Percentiles rank a stretch among this genome's conserved stretches.
Conservation (phyloP, 352 stramenopile species). For the Pythium utonaiense region DNA sequence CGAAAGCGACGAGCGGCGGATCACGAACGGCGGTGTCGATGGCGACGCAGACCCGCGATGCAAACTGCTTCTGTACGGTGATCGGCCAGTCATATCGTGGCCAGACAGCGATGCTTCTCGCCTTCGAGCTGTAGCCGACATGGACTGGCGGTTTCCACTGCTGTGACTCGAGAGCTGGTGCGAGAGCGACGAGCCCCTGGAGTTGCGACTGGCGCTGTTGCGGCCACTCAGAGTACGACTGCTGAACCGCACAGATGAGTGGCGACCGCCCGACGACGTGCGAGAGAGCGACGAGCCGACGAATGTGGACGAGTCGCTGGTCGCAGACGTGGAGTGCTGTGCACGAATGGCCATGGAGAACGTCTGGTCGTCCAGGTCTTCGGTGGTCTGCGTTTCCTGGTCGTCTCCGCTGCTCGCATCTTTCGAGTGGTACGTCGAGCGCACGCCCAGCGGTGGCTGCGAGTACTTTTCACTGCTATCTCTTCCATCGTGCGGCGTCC, state of each 20-base stretch:
- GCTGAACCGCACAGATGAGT: constrained; percentile 24
- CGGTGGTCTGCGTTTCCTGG: constrained; percentile 1
- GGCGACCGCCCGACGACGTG: constrained; percentile 11
- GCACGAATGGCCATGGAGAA: neutral
- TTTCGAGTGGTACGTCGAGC: constrained; percentile 8
- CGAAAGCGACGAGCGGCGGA: constrained; percentile 16
- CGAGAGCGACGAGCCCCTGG: constrained; percentile 13
- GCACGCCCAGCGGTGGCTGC: neutral
- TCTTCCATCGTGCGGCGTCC: neutral
- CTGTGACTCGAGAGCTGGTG: neutral
- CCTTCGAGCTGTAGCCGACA: neutral
- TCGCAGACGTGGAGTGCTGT: neutral
- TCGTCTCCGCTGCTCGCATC: constrained; percentile 10
- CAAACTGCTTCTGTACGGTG: neutral
- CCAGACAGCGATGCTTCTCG: neutral
- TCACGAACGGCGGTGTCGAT: constrained; percentile 11
- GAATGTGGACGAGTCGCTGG: constrained; percentile 17
- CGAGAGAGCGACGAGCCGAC: constrained; percentile 18
- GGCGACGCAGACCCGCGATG: neutral
- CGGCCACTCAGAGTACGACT: constrained; percentile 5
- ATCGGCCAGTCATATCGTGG: neutral
- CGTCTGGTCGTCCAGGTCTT: constrained; percentile 4
- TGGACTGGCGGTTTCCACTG: neutral
- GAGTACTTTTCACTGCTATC: constrained; percentile 16
- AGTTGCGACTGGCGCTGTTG: neutral